A percentile compares a stretch with the other conserved stretches of the same genome.
phyloP scores from a whole-genome alignment of 2,329 filamentous ascomycete species.

The Rutstroemia sp. region DNA sequence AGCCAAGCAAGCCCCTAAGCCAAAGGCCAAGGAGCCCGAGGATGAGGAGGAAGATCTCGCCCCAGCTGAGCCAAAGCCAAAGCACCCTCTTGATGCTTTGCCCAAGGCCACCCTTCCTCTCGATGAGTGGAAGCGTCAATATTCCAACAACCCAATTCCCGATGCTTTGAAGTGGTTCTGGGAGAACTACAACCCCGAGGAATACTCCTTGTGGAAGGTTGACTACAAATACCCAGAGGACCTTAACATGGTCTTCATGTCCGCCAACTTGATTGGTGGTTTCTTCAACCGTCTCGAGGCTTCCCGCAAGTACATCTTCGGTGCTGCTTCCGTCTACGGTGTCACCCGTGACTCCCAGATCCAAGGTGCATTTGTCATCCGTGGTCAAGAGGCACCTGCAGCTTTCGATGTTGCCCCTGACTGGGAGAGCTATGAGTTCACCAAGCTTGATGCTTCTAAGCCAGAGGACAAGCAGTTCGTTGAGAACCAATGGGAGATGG shows the following conservation, averaged over 20 bases:
- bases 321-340: constrained; percentile 82
- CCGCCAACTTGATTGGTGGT: constrained; percentile 94
- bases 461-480: constrained; percentile 79
- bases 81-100: constrained; percentile 89
- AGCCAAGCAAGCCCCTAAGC: constrained; percentile 41
- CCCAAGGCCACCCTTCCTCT: constrained; percentile 73
- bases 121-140: constrained; percentile 98
- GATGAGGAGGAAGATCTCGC: constrained; percentile 57
- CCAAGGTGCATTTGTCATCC: constrained; percentile 88
- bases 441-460: constrained; percentile 87
- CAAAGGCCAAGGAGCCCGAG: constrained; percentile 43
- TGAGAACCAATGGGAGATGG: constrained; percentile 86
- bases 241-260: constrained; percentile 97
- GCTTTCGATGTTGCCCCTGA: constrained; percentile 97
- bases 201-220: constrained; percentile 91
- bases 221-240: constrained; percentile 99
- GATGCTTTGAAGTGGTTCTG: constrained; percentile 95
- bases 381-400: constrained; percentile 76
- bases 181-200: constrained; percentile 87
- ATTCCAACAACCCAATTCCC: constrained; percentile 90
- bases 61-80: constrained; percentile 70
- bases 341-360: constrained; percentile 83
- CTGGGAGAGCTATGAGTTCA: constrained; percentile 93
- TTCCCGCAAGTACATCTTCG: constrained; percentile 97
- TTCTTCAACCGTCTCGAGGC: constrained; percentile 97